These are phyloP conservation scores for Cylindrodendrum hubeiense DNA, from an alignment of 2,329 filamentous ascomycete genomes.

Conservation along the genomic window DNA sequence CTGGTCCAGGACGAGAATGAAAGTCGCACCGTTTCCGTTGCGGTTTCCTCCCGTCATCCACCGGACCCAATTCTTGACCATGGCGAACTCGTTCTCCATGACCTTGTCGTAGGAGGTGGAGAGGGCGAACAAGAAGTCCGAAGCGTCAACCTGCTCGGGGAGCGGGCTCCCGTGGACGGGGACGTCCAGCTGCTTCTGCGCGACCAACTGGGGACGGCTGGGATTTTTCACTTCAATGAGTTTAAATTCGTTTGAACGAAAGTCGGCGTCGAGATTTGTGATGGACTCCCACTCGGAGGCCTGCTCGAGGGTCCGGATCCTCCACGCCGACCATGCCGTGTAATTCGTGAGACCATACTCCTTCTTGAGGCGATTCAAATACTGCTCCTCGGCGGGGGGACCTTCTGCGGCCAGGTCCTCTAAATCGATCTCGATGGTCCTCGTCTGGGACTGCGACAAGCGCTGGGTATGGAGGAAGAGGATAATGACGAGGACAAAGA, in stretches of 20 bases:
- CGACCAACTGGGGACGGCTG: conserved; percentile 42
- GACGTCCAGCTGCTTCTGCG: conserved; percentile 48
- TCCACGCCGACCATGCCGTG: conserved; percentile 51
- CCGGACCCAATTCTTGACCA: conserved; percentile 58
- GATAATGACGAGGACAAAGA: conserved; percentile 41
- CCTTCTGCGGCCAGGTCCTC: conserved; percentile 33
- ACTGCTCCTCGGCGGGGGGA: conserved; percentile 48
- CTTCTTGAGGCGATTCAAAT: conserved; percentile 45
- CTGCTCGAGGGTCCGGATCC: conserved; percentile 46
- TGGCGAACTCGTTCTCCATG: conserved; percentile 51
- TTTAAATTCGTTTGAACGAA: conserved; percentile 46
- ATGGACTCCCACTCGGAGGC: conserved; percentile 43
- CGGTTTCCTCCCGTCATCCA: conserved; percentile 59
- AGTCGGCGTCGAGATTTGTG: conserved; percentile 47
- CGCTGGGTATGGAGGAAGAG: conserved; percentile 41
- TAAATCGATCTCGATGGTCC: conserved; percentile 9
- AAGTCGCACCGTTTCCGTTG: conserved; percentile 56
- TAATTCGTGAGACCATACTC: conserved; percentile 47
- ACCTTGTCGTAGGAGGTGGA: conserved; percentile 58
- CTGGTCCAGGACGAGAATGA: conserved; percentile 57
- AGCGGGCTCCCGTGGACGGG: conserved; percentile 47
- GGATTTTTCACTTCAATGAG: conserved; percentile 44
- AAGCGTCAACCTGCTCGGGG: conserved; percentile 53
- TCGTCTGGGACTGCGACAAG: conserved; percentile 24
- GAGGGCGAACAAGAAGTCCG: conserved; percentile 57